Percentiles rank a stretch among this genome's conserved stretches.
Evolutionary conservation across 768 basidiomycete species (phyloP).

Genomic region (Mycena albidolilacea): DNA sequence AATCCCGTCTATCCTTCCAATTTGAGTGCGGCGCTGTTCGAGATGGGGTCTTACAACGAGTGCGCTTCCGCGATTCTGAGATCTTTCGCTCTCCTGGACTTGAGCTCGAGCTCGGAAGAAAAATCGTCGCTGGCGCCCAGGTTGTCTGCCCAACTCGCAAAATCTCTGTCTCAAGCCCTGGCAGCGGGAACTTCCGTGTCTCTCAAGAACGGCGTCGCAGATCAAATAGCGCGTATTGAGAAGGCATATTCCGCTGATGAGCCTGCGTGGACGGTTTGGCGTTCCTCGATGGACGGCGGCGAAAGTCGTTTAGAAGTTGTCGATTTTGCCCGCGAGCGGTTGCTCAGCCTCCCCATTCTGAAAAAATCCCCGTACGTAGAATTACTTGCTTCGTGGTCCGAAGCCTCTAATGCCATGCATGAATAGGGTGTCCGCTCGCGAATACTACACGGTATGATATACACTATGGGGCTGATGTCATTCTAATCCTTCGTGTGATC

Average conservation of each 20-base stretch:
- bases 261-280: background rate
- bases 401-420: background rate
- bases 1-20: constrained; percentile 2
- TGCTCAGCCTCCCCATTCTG: constrained; percentile 1
- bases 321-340: background rate
- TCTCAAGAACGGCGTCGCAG: background rate
- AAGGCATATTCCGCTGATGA: background rate
- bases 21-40: constrained; percentile 8
- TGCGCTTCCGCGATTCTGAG: constrained; percentile 1
- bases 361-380: constrained; percentile 1
- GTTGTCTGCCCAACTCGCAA: constrained; percentile 1
- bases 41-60: constrained; percentile 2
- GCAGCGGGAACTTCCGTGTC: background rate
- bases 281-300: background rate
- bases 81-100: background rate
- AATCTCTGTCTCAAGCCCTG: background rate
- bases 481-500: too few relatives aligned
- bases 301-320: background rate
- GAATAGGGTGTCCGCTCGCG: background rate
- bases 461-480: too few relatives aligned
- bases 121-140: constrained; percentile 1
- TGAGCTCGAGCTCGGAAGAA: background rate
- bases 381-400: background rate
- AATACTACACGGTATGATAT: background rate
- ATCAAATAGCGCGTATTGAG: background rate